Evolutionary conservation across 208 protist species (phyloP), one percentile per base, ranked within the genome.

Genomic region (Herpetomonas muscarum): DNA sequence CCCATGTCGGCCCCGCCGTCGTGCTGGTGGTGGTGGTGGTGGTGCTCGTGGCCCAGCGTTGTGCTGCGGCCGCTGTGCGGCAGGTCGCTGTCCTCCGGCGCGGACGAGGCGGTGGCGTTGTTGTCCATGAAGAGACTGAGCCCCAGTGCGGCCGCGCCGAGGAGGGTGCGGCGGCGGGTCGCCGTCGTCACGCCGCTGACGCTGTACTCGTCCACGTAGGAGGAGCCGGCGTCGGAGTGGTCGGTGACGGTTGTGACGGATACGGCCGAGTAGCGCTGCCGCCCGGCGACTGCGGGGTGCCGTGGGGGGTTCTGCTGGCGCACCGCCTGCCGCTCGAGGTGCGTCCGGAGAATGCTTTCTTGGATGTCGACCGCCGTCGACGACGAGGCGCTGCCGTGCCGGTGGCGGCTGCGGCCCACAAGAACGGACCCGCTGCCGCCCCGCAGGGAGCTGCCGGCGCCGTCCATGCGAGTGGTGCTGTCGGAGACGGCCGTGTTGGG

Each of bases 21-120:
- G 59, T 65, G 22, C 21, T 68, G 56, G 28, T 61, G 25, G 47
- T 64, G 19, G 58, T 65, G 2, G 46, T 47, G 10, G 39, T 32
- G 28, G 24, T 22, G 24, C 19, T 26, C 25, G 17, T 47, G 17
- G 9, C 52, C 36, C 28, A 59, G 44, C 47, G 34, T 45, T 7
- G 37, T 32, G 37, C 37, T 36, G 3, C 7, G 9, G 57, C 45
- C 47, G 34, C 32, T 7, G 37, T 32, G 37, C 37, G 34, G 3
- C 7, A 9, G 57, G 30, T 26, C 58, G 24, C 5, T 17, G 15
- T 4, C 28, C 17, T 53, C 58, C n/a, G 39, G 36, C 10, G 3
- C 12, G 2, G 47, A 37, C 26, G 29, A 36, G 47, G 15, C 5
- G 41, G 5, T 12, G 41, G 41, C 22, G 19, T 12, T 22, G 41